Base-by-base conservation (phyloP, 805 yeast genomes). In the Metschnikowia cerradonensis region DNA sequence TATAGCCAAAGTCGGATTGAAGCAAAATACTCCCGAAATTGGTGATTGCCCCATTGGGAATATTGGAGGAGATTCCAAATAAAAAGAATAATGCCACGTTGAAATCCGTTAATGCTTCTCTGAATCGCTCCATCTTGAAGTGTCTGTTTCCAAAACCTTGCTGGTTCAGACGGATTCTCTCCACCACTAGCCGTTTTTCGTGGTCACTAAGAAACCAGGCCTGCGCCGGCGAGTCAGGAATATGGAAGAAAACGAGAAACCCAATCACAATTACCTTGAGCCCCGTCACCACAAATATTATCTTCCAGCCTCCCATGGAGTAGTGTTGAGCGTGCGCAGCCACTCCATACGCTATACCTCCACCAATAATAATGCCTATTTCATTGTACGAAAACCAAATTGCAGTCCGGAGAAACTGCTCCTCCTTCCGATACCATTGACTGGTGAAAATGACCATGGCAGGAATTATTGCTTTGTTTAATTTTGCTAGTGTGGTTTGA, bases 201-300 rank as follows among this genome's bases (percentile, higher is more conserved):
- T 64, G 64, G 23, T 73, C 75, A 14, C 63, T 68, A 43, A 79
- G 64, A 53, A 79, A 80, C 65, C 68, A 68, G 3, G 78, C 75
- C 41, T 61, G 58, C 4, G 60, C 62, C 22, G 89, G 88, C 33
- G 70, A 63, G 55, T 80, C 83, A 14, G 88, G 88, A 45, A 85
- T 60, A 63, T 79, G 80, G 48, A 79, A 55, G 41, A 65, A 63
- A 52, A 81, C 70, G 10, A 75, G 48, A 10, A 77, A 47, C 5
- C 86, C 87, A 14, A 80, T 59, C 10, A 76, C 59, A 6, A 83
- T 64, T 2, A 89, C 83, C 50, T 81, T 72, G 6, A 73, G 62
- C 14, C 94, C 95, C 39, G 80, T 75, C 31, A 84, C 70, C 44
- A 86, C 67, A 61, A 77, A 86, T 3, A 83, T 62, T 13, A 80